Evolutionary conservation across 208 protist genomes (phyloP), one percentile per base, ranked within the genome.

Genomic region (Endotrypanum monterogeii): DNA sequence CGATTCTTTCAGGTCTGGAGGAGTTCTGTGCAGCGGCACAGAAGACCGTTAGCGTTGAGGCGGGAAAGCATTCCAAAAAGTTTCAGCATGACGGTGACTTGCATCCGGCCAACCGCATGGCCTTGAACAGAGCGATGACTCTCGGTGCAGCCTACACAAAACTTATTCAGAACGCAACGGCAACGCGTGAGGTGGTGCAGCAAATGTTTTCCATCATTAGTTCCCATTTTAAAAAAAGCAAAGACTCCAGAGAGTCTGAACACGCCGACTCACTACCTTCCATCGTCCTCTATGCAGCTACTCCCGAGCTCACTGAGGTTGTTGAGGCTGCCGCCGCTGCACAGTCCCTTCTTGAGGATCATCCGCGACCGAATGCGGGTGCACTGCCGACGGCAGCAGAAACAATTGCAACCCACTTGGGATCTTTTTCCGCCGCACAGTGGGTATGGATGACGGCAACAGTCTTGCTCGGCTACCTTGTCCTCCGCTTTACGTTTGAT

Each of bases 271-370:
- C n/a, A 7, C 52, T 41, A 18, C 30, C 76, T 30, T 62, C 72
- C 5, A 48, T 54, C 20, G 39, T 62, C 1, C 51, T 73, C n/a
- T 69, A 79, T 44, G 28, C 18, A 16, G 75, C 75, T 0, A 71
- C 75, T n/a, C 75, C 68, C n/a, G 68, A 73, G n/a, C 68, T 79
- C 14, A 79, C 68, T 39, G 68, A 54, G 12, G 61, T 65, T 37
- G 52, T 79, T 37, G 35, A 69, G 60, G 52, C 32, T 4, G 75
- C 75, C 0, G 30, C 68, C 20, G 52, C 61, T 56, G 35, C 65
- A 30, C 60, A 65, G 32, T 18, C 23, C 37, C 3, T 44, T 44
- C 50, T 41, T 46, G 73, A 3, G 6, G 41, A 56, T 55, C 52
- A 1, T 23, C 12, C n/a, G 2, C 2, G 12, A 23, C 37, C 37